These are phyloP conservation scores for Henckelia pumila DNA, from an alignment of 257 asterid species.

Conservation along the genomic window DNA sequence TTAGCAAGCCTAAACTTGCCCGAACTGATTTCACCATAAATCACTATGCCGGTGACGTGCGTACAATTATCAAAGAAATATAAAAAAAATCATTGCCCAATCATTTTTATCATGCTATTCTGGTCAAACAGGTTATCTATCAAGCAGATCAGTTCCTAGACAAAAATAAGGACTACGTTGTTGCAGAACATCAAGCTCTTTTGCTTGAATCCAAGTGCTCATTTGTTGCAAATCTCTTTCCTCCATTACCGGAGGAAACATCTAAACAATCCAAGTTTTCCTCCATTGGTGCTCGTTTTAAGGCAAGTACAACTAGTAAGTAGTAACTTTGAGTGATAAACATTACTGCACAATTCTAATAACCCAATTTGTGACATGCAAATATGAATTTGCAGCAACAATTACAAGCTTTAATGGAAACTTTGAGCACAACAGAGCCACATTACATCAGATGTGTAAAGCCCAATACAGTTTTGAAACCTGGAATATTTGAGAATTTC, in stretches of 20 bases:
- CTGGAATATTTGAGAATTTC: slow-evolving; percentile 87
- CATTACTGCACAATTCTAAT: slow-evolving; percentile 20
- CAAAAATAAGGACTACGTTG: slow-evolving; percentile 90
- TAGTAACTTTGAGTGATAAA: slow-evolving; percentile 6
- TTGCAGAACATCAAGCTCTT: slow-evolving; percentile 94
- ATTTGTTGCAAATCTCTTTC: slow-evolving; percentile 76
- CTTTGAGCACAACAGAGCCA: slow-evolving; percentile 88
- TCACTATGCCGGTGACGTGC: slow-evolving; percentile 97
- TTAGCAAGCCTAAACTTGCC: slow-evolving; percentile 93
- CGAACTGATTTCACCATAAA: slow-evolving; percentile 79
- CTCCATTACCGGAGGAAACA: slow-evolving; percentile 67
- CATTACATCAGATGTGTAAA: slow-evolving; percentile 96
- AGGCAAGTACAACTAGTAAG: slow-evolving; percentile 45
- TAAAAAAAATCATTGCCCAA: slow-evolving; percentile 21
- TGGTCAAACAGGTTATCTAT: slow-evolving; percentile 69
- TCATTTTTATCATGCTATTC: slow-evolving; percentile 25
- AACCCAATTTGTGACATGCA: slow-evolving; percentile 18
- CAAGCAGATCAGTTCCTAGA: slow-evolving; percentile 93
- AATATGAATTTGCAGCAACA: slow-evolving; percentile 69
- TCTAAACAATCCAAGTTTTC: slow-evolving; percentile 93
- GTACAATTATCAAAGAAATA: slow-evolving; percentile 23
- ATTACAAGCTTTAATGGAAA: slow-evolving; percentile 89
- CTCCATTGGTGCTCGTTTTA: slow-evolving; percentile 91
- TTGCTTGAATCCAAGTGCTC: slow-evolving; percentile 68
- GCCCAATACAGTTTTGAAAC: slow-evolving; percentile 86